These are phyloP conservation scores for Dothidotthia symphoricarpi DNA, from an alignment of 2,329 filamentous ascomycete genomes.

Conservation along the genomic window DNA sequence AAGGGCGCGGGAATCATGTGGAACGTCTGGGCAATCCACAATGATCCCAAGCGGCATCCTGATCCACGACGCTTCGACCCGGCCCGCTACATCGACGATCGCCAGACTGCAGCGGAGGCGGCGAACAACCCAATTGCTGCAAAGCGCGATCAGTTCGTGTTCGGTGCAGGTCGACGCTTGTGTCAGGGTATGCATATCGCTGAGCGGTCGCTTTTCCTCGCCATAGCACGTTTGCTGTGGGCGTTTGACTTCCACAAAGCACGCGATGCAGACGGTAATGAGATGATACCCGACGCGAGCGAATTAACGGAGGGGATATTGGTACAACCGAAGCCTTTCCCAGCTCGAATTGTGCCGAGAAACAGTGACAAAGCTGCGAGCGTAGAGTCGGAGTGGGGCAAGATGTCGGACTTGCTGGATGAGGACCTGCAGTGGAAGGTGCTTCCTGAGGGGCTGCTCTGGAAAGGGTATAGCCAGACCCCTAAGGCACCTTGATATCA, in stretches of 20 bases:
- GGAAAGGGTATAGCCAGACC: slow-evolving; percentile 13
- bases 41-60: slow-evolving; percentile 45
- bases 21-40: slow-evolving; percentile 36
- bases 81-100: slow-evolving; percentile 34
- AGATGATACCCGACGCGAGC: slow-evolving; percentile 11
- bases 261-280: slow-evolving; percentile 1
- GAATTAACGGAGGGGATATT: slow-evolving; percentile 20
- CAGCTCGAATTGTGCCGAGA: slow-evolving; percentile 17
- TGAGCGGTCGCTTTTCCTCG: slow-evolving; percentile 32
- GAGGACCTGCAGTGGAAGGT: slow-evolving; percentile 19
- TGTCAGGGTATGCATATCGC: slow-evolving; percentile 43
- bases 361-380: slow-evolving; percentile 4
- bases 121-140: slow-evolving; percentile 29
- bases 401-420: slow-evolving; percentile 17
- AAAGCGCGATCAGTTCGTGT: slow-evolving; percentile 40
- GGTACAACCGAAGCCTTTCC: slow-evolving; percentile 17
- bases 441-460: slow-evolving; percentile 19
- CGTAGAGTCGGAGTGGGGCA: slow-evolving; percentile 17
- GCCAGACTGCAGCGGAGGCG: slow-evolving; percentile 32
- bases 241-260: slow-evolving; percentile 25
- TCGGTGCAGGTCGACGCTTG: slow-evolving; percentile 40
- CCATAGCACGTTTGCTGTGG: slow-evolving; percentile 37
- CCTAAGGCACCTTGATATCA: too few relatives aligned
- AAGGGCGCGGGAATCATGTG: slow-evolving; percentile 36
- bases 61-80: slow-evolving; percentile 49